These are phyloP conservation scores for Coprinopsis cinerea DNA, from an alignment of 768 basidiomycete genomes.

Conservation along the genomic window DNA sequence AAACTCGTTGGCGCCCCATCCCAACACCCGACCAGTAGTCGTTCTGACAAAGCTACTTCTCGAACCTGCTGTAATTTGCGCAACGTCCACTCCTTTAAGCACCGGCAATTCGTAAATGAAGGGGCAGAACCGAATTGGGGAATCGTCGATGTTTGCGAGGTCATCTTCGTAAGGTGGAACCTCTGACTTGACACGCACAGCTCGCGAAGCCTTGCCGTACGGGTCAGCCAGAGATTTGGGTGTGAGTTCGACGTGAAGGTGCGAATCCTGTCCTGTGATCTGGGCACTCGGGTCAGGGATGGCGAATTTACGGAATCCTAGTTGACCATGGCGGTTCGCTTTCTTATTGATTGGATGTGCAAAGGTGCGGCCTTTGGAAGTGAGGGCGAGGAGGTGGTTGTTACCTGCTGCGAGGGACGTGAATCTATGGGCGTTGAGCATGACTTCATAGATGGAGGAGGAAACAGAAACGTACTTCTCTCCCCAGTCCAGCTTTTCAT, in stretches of 20 bases:
- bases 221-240: slow-evolving; percentile 53
- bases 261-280: slow-evolving; percentile 22
- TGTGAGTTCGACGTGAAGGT: slow-evolving; percentile 45
- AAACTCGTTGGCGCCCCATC: slow-evolving; percentile 86
- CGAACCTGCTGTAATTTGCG: slow-evolving; percentile 67
- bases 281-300: slow-evolving; percentile 33
- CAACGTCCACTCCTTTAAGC: slow-evolving; percentile 54
- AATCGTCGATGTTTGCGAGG: slow-evolving; percentile 27
- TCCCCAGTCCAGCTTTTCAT: slow-evolving; percentile 47
- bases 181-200: slow-evolving; percentile 25
- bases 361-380: slow-evolving; percentile 71
- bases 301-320: slow-evolving; percentile 67
- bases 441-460: neutral
- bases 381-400: slow-evolving; percentile 67
- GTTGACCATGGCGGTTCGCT: slow-evolving; percentile 79
- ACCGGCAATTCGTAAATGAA: slow-evolving; percentile 73
- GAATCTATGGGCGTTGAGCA: slow-evolving; percentile 41
- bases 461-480: slow-evolving; percentile 50
- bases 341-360: slow-evolving; percentile 66
- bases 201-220: slow-evolving; percentile 39
- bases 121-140: slow-evolving; percentile 59
- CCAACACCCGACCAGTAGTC: slow-evolving; percentile 63
- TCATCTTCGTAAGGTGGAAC: slow-evolving; percentile 26
- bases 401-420: slow-evolving; percentile 66
- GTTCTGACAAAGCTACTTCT: slow-evolving; percentile 73